These are phyloP conservation scores for Priceomyces fermenticarens DNA, from an alignment of 805 yeast species.

Conservation along the genomic window DNA sequence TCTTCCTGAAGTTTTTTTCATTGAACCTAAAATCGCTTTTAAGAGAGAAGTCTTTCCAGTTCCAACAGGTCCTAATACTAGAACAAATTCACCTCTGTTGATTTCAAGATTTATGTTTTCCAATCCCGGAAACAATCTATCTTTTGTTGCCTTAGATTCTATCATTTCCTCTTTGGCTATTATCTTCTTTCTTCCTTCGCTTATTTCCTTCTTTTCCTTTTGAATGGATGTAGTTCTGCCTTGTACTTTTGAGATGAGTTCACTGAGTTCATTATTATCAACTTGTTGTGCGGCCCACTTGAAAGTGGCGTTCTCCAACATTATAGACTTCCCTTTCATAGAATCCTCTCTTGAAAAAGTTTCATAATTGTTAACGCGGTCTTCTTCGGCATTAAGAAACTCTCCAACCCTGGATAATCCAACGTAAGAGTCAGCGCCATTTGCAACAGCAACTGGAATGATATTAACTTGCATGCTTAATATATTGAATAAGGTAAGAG, in stretches of 20 bases:
- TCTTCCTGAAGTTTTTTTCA: conserved; percentile 30
- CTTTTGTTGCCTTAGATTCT: conserved; percentile 5
- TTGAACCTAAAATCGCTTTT: conserved; percentile 38
- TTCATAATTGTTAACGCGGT: too few species aligned
- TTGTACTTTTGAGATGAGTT: conserved; percentile 12
- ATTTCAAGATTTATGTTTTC: conserved; percentile 28
- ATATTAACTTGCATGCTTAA: conserved; percentile 44
- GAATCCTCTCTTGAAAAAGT: conserved; percentile 10
- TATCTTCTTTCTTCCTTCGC: conserved; percentile 1
- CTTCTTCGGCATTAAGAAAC: conserved; percentile 24
- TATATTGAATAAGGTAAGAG: conserved; percentile 39
- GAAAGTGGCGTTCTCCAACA: conserved; percentile 3
- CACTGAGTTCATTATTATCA: conserved; percentile 22
- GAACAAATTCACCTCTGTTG: conserved; percentile 33
- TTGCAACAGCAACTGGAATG: conserved; percentile 42
- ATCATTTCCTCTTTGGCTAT: conserved; percentile 12
- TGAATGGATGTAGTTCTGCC: conserved; percentile 4
- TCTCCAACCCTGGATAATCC: conserved; percentile 32
- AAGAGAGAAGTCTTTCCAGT: conserved; percentile 42
- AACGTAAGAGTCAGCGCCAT: conserved; percentile 44
- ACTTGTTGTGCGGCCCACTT: conserved; percentile 9
- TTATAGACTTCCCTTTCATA: background rate
- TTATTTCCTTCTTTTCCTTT: background rate
- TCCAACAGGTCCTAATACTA: conserved; percentile 42
- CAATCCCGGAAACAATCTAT: conserved; percentile 29